Base-by-base conservation (phyloP, 1,139 yeast genomes). In the Pneumocystis sp. region DNA sequence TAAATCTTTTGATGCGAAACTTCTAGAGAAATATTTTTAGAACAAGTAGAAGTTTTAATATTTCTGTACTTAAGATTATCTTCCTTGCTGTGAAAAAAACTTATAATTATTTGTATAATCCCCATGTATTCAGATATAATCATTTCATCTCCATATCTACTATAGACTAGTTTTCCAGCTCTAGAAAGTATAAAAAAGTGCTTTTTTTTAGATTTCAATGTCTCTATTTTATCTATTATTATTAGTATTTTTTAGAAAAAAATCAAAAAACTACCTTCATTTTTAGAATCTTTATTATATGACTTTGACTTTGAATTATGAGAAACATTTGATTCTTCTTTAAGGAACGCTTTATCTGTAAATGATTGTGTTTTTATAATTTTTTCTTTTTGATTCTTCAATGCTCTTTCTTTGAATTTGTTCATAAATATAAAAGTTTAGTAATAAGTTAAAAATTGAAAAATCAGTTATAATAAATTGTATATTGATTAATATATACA, bases 101-200 rank as follows among this genome's bases (percentile, higher is more conserved):
- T 77, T 25, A 79, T 73, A 10, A 80, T 72, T 0, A 82, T 79
- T 67, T 79, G 80, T 1, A 80, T 72, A 15, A 71, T 67, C 1
- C 93, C 95, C 78, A 88, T 84, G 72, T 87, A 87, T 1, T 93
- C 89, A 63, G 87, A 78, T 0, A 87, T 79, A 35, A 85, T 76
- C 63, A 83, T 85, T 68, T 89, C 96, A 0, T 84, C 77, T 2
- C 96, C 96, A 72, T 85, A 81, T 79, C 87, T 79, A 1, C 95
- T 83, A 74, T 86, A 93, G 7, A 93, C 87, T 0, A 96, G 97
- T 74, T 93, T 93, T 0, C 98, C 98, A 0, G 97, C 96, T 1
- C 85, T 77, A 0, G 96, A 89, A n/a, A 93, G 78, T 6, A 93
- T 83, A 69, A 90, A 84, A 71, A 87, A 89, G 66, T 87, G 95